Base-by-base conservation (phyloP, 148 eudicot genomes). In the Camellia sinensis region DNA sequence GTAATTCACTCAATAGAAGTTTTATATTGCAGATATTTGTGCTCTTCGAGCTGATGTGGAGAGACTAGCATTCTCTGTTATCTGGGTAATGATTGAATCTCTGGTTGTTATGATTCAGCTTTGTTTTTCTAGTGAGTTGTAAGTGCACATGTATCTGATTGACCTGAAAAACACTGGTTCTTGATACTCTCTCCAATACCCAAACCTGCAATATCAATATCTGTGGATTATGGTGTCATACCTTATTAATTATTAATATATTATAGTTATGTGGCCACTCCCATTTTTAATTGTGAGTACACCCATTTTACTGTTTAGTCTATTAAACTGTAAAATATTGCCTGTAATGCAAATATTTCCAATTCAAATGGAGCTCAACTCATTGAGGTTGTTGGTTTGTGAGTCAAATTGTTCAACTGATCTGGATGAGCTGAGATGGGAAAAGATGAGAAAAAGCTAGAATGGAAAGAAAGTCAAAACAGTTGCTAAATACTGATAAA, bases 11-110 rank as follows among this genome's bases (percentile, higher is more conserved):
- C 53, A 11, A 69, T 75, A 41, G 80, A 48, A 52, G 59, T 85
- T 73, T 53, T 73, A 54, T 67, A 54, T 84, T 86, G 83, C 92
- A 96, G 99, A 96, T 90, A 86, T 96, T 62, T 96, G 99, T 85
- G 93, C 99, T 44, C 93, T 96, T 73, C 89, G 99, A 83, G 87
- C 97, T 54, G 95, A 94, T 80, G 97, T 96, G 53, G 99, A 96
- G 88, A 92, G 99, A 81, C 87, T 96, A 75, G 93, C 98, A 56
- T 96, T 96, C 80, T 96, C 99, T 81, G 99, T 94, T 79, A 87
- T 96, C 48, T 96, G 99, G 99, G 99, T 94, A 75, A 78, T 73
- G 21, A 52, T 44, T 19, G 19, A 44, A 52, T 74, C 61, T 19
- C 41, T n/a, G n/a, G n/a, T 75, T 6, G 17, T 46, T 64, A 5